Evolutionary conservation across 148 eudicot species (phyloP), one percentile per base, ranked within the genome.

Genomic region (Vaccinium vitisidaea): DNA sequence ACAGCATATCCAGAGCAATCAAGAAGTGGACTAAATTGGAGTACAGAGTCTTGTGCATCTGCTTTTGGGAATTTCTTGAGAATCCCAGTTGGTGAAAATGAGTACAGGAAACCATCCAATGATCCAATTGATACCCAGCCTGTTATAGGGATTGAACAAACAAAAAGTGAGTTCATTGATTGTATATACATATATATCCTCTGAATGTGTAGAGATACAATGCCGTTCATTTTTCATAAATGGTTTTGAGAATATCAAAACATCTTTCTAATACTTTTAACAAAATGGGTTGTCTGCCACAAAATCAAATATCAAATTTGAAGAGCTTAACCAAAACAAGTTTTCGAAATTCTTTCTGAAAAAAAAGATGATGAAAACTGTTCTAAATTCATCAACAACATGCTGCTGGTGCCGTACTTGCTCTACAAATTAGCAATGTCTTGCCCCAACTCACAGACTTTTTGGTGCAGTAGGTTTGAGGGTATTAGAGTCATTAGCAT

Each of bases 121-220:
- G 99, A 97, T 69, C 99, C 98, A 53, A 94, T 82, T 59, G 99
- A 94, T 83, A 97, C 86, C 99, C 99, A 97, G 25, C 99, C 99
- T 97, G 86, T 81, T 63, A 75, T 3, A 82, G 78, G 75, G 54
- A 53, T 25, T 0, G 7, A 12, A 80, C 27, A 15, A 50, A 27
- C 4, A 61, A 10, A 75, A 82, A 75, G 25, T 75, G n/a, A 54
- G 39, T 54, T 55, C 39, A 36, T 55, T 70, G 36, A 14, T 32
- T 10, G 59, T 32, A 32, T 32, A 1, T 0, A 27, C 30, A 27
- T 27, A 27, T 27, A 27, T 36, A 6, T 30, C 59, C 54, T 73
- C 23, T 36, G 53, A 55, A 12, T 54, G 6, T 54, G 8, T 1
- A 39, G n/a, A 54, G 25, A 49, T n/a, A 36, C 39, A 82, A 16